These are phyloP conservation scores for Albizia julibrissin DNA, from an alignment of 306 rosid species.

Conservation along the genomic window DNA sequence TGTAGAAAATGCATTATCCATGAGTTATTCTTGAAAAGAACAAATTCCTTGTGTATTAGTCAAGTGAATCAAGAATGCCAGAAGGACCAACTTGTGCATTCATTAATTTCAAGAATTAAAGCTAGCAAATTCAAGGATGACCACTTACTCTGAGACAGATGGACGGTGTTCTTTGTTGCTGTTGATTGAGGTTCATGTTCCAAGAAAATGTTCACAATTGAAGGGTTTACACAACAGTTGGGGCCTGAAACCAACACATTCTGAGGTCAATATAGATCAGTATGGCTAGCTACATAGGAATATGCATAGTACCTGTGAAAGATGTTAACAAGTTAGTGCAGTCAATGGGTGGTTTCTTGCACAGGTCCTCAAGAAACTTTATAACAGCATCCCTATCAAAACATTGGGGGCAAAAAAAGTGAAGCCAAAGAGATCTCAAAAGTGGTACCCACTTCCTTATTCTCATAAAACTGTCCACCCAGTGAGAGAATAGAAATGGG, in stretches of 20 bases:
- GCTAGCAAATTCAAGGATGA: neutral
- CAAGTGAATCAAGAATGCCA: neutral
- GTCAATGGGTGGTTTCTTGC: slow-evolving; percentile 63
- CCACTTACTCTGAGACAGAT: slow-evolving; percentile 51
- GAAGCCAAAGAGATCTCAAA: neutral
- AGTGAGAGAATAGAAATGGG: neutral
- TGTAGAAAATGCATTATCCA: neutral
- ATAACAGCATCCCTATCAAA: slow-evolving; percentile 49
- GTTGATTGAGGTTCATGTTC: slow-evolving; percentile 90
- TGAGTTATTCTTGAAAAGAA: neutral
- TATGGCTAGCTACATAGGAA: neutral
- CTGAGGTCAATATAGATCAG: neutral
- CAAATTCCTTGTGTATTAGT: neutral
- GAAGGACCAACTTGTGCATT: neutral
- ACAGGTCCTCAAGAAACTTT: slow-evolving; percentile 60
- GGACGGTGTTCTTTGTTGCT: slow-evolving; percentile 87
- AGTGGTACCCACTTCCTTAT: too few relatives aligned
- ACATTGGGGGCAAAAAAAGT: slow-evolving; percentile 22
- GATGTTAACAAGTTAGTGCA: slow-evolving; percentile 73
- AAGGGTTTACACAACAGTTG: slow-evolving; percentile 70
- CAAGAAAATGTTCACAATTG: slow-evolving; percentile 62
- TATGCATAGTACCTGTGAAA: slow-evolving; percentile 64
- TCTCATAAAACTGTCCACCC: neutral
- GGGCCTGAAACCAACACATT: slow-evolving; percentile 54
- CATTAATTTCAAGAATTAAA: neutral